Conservation (phyloP, 768 basidiomycete species). For the Phylloporus sp. region DNA sequence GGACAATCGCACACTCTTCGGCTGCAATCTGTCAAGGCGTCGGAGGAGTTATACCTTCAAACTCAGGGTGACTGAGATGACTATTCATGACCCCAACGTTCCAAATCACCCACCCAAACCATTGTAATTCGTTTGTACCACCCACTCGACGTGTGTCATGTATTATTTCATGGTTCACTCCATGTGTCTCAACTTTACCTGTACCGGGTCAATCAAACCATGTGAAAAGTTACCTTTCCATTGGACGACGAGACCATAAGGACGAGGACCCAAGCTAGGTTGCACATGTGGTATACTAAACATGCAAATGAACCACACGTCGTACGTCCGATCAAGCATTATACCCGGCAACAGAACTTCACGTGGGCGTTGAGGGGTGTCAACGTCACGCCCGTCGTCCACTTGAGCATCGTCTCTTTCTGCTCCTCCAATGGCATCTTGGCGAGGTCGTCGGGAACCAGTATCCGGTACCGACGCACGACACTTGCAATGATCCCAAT, state of each 20-base stretch:
- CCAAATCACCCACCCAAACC: not conserved
- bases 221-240: not conserved
- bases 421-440: constrained; percentile 30
- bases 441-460: constrained; percentile 36
- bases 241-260: too few species aligned
- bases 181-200: not conserved
- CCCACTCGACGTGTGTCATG: not conserved
- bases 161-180: not conserved
- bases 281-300: too few species aligned
- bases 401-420: constrained; percentile 32
- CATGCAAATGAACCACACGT: too few species aligned
- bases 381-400: constrained; percentile 36
- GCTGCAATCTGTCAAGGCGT: constrained; percentile 13
- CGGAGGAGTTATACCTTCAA: not conserved
- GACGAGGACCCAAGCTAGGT: too few species aligned
- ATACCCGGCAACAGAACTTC: constrained; percentile 19
- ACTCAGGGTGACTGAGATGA: constrained; percentile 1
- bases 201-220: not conserved
- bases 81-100: not conserved
- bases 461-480: constrained; percentile 39
- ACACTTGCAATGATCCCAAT: constrained; percentile 42
- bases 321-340: not conserved
- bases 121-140: not conserved
- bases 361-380: constrained; percentile 31
- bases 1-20: constrained; percentile 37